Conservation (phyloP, 495 filamentous ascomycete genomes). For the Talaromyces liani region DNA sequence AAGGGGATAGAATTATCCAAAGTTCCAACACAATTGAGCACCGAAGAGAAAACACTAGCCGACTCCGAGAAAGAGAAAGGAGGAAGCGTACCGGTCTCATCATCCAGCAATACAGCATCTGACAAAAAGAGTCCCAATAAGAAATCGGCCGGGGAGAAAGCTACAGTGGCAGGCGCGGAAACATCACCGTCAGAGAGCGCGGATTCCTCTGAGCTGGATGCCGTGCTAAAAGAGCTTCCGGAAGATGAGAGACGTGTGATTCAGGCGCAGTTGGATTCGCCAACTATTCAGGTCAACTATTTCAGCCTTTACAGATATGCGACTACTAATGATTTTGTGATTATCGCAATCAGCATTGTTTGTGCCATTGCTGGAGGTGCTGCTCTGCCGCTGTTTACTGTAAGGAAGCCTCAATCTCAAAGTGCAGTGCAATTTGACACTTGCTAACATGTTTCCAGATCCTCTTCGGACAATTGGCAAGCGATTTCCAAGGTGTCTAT, state of each 20-base stretch:
- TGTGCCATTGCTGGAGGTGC: conserved; percentile 73
- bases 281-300: conserved; percentile 55
- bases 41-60: not conserved
- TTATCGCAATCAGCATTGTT: conserved; percentile 58
- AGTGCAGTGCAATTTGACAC: not conserved
- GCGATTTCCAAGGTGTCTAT: conserved; percentile 61
- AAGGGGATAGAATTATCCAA: not conserved
- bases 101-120: not conserved
- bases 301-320: conserved; percentile 73
- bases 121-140: not conserved
- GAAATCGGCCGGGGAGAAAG: not conserved
- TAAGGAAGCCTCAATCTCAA: conserved; percentile 20
- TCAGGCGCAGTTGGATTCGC: conserved; percentile 62
- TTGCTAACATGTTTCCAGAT: conserved; percentile 25
- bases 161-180: not conserved
- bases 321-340: conserved; percentile 62
- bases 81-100: not conserved
- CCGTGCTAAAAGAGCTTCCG: conserved; percentile 29
- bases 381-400: conserved; percentile 80
- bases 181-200: not conserved
- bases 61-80: not conserved
- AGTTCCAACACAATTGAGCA: not conserved
- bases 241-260: conserved; percentile 58
- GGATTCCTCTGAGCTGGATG: conserved; percentile 21
- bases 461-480: conserved; percentile 70